Base-by-base conservation (phyloP, 2,329 filamentous ascomycete species). In the Alternaria burnsii region DNA sequence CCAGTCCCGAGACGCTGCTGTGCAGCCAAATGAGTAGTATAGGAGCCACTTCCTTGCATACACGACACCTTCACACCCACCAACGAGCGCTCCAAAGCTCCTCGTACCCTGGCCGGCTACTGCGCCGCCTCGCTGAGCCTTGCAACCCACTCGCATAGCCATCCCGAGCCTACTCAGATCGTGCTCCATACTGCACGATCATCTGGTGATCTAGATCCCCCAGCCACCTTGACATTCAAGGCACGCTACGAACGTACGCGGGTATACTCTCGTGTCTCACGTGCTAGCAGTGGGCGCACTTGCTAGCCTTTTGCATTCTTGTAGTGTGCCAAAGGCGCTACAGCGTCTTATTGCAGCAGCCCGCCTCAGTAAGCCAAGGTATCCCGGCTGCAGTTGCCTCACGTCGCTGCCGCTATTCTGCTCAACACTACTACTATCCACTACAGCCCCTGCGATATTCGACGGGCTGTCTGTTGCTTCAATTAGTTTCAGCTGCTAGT, bases 371-470 rank as follows among this genome's bases (percentile, higher is more conserved):
- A 55, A 32, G 55, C 56, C 59, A 60, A 61, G 58, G 54, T 43
- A 64, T 59, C 61, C 66, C 43, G 47, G 61, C 58, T 40, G 40
- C 52, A 51, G 40, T 54, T 55, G 48, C 34, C 54, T 62, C 58
- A 38, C 60, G 59, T 62, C 59, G 62, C 55, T 58, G 60, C 42
- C 59, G 46, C 47, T 48, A 26, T 54, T 53, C 48, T 58, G 52
- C 50, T 66, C 61, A 52, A 55, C 48, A 20, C 51, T 24, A 11
- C 53, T 47, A 12, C 20, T 52, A 46, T 56, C 54, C 61, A 60
- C 55, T 55, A 52, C 46, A 58, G 48, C 47, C 44, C 60, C 67
- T 58, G 55, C 61, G n/a, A 51, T 42, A 62, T 54, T 57, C 48
- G 63, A 57, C 58, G 40, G 52, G 46, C 62, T 55, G 38, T 53